Percentiles rank a stretch among this genome's conserved stretches.
These are phyloP conservation scores for Metarhizium rileyi DNA, from an alignment of 2,329 filamentous ascomycete species.

Conservation along the genomic window DNA sequence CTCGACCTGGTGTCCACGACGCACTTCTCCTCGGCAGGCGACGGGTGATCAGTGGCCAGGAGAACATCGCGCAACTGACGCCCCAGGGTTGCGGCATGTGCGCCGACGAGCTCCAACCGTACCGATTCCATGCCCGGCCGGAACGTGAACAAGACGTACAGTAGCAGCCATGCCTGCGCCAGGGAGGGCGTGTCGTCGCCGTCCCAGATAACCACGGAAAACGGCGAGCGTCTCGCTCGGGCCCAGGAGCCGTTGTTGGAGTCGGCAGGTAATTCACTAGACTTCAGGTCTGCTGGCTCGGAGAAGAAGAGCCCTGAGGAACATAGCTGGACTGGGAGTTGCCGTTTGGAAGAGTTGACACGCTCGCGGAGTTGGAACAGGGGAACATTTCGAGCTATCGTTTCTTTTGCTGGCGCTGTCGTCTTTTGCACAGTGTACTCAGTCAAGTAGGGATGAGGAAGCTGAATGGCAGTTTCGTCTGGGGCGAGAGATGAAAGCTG, in stretches of 20 bases:
- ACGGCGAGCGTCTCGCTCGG: slow-evolving; percentile 43
- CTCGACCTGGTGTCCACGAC: slow-evolving; percentile 13
- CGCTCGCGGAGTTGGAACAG: slow-evolving; percentile 28
- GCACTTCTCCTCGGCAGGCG: slow-evolving; percentile 21
- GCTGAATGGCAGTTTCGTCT: slow-evolving; percentile 33
- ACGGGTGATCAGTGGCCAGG: slow-evolving; percentile 40
- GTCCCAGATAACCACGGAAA: slow-evolving; percentile 35
- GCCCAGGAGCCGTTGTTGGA: slow-evolving; percentile 49
- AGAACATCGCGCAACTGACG: slow-evolving; percentile 36
- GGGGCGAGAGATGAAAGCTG: slow-evolving; percentile 18
- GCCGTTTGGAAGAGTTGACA: slow-evolving; percentile 16
- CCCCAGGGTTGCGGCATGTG: slow-evolving; percentile 22
- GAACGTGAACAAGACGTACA: slow-evolving; percentile 43
- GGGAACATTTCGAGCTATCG: slow-evolving; percentile 9
- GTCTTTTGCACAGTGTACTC: slow-evolving; percentile 32
- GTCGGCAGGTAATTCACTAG: slow-evolving; percentile 36
- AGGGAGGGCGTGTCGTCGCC: slow-evolving; percentile 30
- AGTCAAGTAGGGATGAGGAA: slow-evolving; percentile 39
- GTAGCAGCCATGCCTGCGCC: slow-evolving; percentile 42
- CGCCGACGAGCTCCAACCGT: slow-evolving; percentile 35
- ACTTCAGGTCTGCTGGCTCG: slow-evolving; percentile 36
- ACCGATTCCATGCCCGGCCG: slow-evolving; percentile 38
- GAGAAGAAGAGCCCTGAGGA: slow-evolving; percentile 32
- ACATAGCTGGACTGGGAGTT: slow-evolving; percentile 20
- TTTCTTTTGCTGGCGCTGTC: slow-evolving; percentile 10